Evolutionary conservation across 805 yeast genomes (phyloP).

Genomic region (Zygotorulaspora danielsina): DNA sequence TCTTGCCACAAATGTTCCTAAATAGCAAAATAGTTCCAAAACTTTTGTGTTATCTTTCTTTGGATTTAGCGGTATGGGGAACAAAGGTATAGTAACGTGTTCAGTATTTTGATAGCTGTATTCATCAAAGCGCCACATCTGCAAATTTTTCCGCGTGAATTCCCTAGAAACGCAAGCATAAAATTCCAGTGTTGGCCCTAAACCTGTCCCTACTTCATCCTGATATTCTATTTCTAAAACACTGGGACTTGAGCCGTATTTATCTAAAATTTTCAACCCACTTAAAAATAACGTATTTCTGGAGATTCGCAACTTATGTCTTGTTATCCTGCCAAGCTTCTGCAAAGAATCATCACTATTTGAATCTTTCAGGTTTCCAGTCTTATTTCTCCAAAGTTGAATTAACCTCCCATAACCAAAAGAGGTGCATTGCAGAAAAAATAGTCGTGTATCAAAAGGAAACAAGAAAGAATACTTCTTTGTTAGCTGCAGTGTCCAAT

Average conservation of each 20-base stretch:
- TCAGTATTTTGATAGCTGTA: slow-evolving; percentile 38
- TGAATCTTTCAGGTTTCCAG: slow-evolving; percentile 37
- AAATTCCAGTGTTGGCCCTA: slow-evolving; percentile 94
- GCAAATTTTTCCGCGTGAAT: slow-evolving; percentile 52
- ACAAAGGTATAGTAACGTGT: slow-evolving; percentile 51
- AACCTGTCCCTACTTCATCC: slow-evolving; percentile 92
- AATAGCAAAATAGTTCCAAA: slow-evolving; percentile 51
- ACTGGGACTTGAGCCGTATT: slow-evolving; percentile 76
- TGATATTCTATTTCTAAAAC: slow-evolving; percentile 80
- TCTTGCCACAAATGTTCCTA: slow-evolving; percentile 84
- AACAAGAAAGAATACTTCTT: slow-evolving; percentile 74
- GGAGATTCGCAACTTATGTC: slow-evolving; percentile 76
- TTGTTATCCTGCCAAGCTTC: slow-evolving; percentile 67
- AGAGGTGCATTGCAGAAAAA: slow-evolving; percentile 79
- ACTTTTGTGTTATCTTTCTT: slow-evolving; percentile 40
- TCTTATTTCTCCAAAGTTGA: slow-evolving; percentile 64
- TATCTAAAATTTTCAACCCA: slow-evolving; percentile 70
- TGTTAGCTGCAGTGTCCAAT: slow-evolving; percentile 76
- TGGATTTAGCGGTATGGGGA: slow-evolving; percentile 59
- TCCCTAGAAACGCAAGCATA: slow-evolving; percentile 76
- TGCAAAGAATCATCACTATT: slow-evolving; percentile 27
- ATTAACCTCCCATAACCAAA: slow-evolving; percentile 85
- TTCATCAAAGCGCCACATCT: slow-evolving; percentile 63
- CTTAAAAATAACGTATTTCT: slow-evolving; percentile 67
- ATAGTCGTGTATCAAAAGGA: slow-evolving; percentile 75